Conservation (phyloP, 345 rosid species). For the Brassica cretica region DNA sequence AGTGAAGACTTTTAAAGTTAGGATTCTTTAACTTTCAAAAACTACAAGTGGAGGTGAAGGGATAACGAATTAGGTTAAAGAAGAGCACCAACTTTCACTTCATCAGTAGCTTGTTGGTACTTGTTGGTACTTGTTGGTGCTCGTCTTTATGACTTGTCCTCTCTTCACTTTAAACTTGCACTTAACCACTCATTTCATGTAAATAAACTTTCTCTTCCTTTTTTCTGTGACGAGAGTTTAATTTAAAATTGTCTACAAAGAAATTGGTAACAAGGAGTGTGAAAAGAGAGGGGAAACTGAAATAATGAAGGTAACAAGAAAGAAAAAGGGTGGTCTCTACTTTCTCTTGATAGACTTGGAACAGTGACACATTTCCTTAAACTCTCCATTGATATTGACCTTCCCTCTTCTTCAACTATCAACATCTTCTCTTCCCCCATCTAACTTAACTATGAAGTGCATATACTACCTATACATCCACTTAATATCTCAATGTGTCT, state of each 20-base stretch:
- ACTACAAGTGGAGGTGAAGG: constrained; percentile 27
- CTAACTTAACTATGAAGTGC: constrained; percentile 3
- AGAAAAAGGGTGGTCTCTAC: constrained; percentile 33
- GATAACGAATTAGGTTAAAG: constrained; percentile 36
- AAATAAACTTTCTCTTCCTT: not conserved
- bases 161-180: constrained; percentile 2
- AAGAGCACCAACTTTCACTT: constrained; percentile 34
- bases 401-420: constrained; percentile 14
- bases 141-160: constrained; percentile 36
- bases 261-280: constrained; percentile 15
- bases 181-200: constrained; percentile 5
- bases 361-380: constrained; percentile 25
- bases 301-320: constrained; percentile 37
- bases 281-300: constrained; percentile 14
- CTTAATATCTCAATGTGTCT: not conserved
- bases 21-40: not conserved
- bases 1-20: not conserved
- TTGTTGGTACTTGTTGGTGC: constrained; percentile 24
- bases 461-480: not conserved
- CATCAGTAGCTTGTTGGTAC: constrained; percentile 36
- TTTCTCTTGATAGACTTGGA: constrained; percentile 29
- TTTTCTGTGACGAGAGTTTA: not conserved
- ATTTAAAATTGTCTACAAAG: not conserved
- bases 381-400: constrained; percentile 26
- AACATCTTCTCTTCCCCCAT: constrained; percentile 22